A percentile compares a stretch with the other conserved stretches of the same genome.
Evolutionary conservation across 306 rosid genomes (phyloP).

Genomic region (Castanospermum australe): DNA sequence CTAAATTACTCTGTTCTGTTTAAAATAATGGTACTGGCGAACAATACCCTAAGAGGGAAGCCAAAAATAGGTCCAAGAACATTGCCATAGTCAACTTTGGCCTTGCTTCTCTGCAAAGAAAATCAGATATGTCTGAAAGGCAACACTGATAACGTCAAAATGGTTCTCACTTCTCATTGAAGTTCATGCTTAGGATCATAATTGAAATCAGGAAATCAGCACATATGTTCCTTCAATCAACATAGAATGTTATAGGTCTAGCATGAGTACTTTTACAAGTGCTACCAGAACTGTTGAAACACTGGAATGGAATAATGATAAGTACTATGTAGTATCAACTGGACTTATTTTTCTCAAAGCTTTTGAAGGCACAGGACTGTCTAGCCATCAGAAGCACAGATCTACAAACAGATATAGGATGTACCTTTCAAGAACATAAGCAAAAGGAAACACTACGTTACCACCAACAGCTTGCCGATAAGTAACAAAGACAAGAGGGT

Average conservation of each 20-base stretch:
- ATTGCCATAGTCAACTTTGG: conserved; percentile 28
- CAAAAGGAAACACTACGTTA: conserved; percentile 41
- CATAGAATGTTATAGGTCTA: neutral
- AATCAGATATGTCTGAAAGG: neutral
- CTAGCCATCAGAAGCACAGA: neutral
- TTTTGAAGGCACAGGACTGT: neutral
- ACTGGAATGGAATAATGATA: no score
- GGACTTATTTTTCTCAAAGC: neutral
- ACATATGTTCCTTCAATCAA: neutral
- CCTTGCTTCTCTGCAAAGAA: conserved; percentile 29
- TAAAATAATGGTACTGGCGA: neutral
- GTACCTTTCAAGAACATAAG: conserved; percentile 54
- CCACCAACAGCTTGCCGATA: conserved; percentile 44
- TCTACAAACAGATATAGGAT: neutral
- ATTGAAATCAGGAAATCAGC: neutral
- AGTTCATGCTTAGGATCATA: neutral
- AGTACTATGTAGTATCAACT: neutral
- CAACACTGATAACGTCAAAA: neutral
- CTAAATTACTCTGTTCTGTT: neutral
- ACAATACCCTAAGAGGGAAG: conserved; percentile 27
- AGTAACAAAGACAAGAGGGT: conserved; percentile 48
- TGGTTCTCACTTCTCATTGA: neutral
- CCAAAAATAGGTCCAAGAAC: conserved; percentile 35
- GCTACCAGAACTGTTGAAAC: neutral
- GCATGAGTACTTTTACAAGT: neutral